Base-by-base conservation (phyloP, 1,284 basidiomycete species). In the Rhodotorula sp. region DNA sequence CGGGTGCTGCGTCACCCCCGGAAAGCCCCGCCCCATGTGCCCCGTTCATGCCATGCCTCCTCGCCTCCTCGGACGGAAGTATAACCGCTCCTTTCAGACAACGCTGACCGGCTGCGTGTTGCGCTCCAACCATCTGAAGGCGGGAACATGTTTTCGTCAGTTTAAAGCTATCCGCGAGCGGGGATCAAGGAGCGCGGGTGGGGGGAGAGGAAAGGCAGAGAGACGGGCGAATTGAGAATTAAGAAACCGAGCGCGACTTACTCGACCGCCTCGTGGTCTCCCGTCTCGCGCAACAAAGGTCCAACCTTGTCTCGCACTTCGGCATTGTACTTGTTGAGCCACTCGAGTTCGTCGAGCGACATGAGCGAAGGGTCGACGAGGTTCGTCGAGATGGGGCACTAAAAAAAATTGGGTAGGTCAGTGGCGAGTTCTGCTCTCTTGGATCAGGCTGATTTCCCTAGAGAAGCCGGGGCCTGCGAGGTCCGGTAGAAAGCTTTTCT, bases 341-440 rank as follows among this genome's bases (percentile, higher is more conserved):
- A 99, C 65, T 81, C 81, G 74, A 85, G 86, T 83, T 98, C 95
- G 34, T 85, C 83, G 8, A 78, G 83, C 6, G 85, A 86, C 61
- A 99, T 81, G 59, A 99, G 81, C 0, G 80, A 80, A 5, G 82
- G 72, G 69, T 95, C 89, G 56, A 98, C 83, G 58, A 99, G 85
- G 69, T 87, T 91, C 70, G 90, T 91, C 78, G 96, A 91, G 57
- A 98, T 93, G 0, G 96, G 96, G 74, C 87, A 91, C 89, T 89
- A 73, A 47, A 4, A 31, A 6, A 31, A 5, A 46, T 43, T 18
- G 49, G 21, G n/a, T 39, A 10, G 8, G 39, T 39, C 39, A 39
- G 39, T 39, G 39, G 39, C 39, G 39, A 10, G 39, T 39, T 39
- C 39, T 7, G 12, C 39, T 39, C 8, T 39, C 6, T 39, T 10